Conservation (phyloP, 495 filamentous ascomycete species). For the Ramalina intermedia region DNA sequence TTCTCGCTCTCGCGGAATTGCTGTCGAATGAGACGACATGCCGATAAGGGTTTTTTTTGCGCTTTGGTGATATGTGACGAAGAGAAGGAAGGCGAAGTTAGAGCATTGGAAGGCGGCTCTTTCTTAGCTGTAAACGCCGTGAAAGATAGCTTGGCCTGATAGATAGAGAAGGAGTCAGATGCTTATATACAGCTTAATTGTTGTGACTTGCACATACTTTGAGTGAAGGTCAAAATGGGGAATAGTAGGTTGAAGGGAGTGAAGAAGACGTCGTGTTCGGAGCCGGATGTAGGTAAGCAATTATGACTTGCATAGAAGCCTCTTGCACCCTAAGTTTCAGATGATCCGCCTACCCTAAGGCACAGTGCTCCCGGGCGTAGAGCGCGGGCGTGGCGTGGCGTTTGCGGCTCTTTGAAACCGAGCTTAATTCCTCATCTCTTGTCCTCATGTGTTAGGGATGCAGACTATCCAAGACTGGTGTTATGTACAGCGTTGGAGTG, state of each 20-base stretch:
- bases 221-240: too few species aligned
- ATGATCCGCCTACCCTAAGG: too few species aligned
- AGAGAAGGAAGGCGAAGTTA: neutral
- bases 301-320: neutral
- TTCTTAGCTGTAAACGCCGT: too few species aligned
- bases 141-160: neutral
- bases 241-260: too few species aligned
- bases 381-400: neutral
- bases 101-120: neutral
- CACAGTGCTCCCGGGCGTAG: too few species aligned
- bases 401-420: neutral
- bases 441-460: too few species aligned
- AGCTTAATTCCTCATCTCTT: neutral
- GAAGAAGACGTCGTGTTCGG: too few species aligned
- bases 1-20: slow-evolving; percentile 34
- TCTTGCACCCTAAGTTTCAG: neutral
- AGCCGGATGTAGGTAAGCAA: too few species aligned
- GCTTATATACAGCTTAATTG: neutral
- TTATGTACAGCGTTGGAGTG: too few species aligned
- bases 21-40: slow-evolving; percentile 14
- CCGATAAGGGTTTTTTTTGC: neutral
- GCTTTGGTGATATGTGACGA: neutral
- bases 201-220: too few species aligned
- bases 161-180: neutral
- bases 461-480: too few species aligned